Evolutionary conservation across 768 basidiomycete species (phyloP).

Genomic region (Tylopilus sp.): DNA sequence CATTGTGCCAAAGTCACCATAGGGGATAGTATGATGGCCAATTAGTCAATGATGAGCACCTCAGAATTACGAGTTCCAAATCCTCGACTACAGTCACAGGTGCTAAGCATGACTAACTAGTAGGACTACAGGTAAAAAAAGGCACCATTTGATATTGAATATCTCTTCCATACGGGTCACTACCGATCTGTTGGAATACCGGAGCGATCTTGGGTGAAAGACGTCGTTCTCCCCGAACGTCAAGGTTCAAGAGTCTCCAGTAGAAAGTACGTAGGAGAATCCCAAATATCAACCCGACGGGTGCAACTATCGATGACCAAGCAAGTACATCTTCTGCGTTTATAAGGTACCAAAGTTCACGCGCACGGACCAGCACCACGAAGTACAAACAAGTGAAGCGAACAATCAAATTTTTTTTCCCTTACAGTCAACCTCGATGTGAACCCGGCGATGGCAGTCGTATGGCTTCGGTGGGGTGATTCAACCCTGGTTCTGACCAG

Average conservation of each 20-base stretch:
- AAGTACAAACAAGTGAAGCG: slow-evolving; percentile 28
- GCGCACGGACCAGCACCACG: slow-evolving; percentile 52
- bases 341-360: slow-evolving; percentile 19
- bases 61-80: too few relatives aligned
- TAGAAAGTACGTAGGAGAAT: slow-evolving; percentile 33
- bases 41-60: too few relatives aligned
- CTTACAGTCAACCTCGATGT: slow-evolving; percentile 42
- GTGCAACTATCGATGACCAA: slow-evolving; percentile 64
- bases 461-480: slow-evolving; percentile 25
- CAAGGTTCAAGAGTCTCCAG: slow-evolving; percentile 54
- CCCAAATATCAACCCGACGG: slow-evolving; percentile 74
- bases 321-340: background rate
- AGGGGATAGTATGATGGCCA: too few relatives aligned
- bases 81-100: too few relatives aligned
- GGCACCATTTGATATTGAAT: too few relatives aligned
- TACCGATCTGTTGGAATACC: slow-evolving; percentile 40
- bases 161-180: slow-evolving; percentile 67
- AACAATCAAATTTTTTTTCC: slow-evolving; percentile 13
- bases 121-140: too few relatives aligned
- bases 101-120: background rate
- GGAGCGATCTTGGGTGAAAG: slow-evolving; percentile 70
- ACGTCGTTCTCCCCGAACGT: slow-evolving; percentile 52
- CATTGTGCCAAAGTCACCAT: too few relatives aligned
- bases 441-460: slow-evolving; percentile 30
- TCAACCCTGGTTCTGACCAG: slow-evolving; percentile 15